Base-by-base conservation (phyloP, 192 early-diverging fungal species). In the Entomortierella parvispora region DNA sequence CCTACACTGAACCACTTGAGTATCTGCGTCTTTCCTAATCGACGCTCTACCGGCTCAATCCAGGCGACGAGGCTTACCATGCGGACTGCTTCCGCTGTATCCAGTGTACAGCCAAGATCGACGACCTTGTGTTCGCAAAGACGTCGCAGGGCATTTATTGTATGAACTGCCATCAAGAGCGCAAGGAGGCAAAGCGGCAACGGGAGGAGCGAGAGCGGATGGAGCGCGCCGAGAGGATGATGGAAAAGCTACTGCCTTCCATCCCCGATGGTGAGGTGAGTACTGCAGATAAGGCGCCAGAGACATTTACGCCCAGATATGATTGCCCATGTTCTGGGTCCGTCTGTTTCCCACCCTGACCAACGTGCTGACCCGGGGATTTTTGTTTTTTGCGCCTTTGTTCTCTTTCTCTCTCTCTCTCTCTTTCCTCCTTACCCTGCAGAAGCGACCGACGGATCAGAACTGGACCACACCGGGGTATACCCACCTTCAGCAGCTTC, bases 101-200 rank as follows among this genome's bases (percentile, higher is more conserved):
- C 31, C 86, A 84, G 62, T 93, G 92, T 65, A 81, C 85, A 43
- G 81, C 85, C 58, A 83, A 86, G 31, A 93, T 93, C 48, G 86
- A 91, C 55, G 90, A 91, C 62, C 80, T 90, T 57, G 87, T 90
- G 18, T 93, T 89, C 81, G 89, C 90, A 37, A 88, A 93, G 66
- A 93, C 92, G 22, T 90, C 85, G 58, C 89, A 87, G 85, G 92
- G 92, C 46, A 79, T 93, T 11, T 92, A 88, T 58, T 93, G 92
- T 50, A 90, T 89, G 49, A 63, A 46, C 12, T 93, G 92, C 68
- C 90, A 92, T 71, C 82, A 84, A 25, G 83, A 89, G 69, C 78
- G 89, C 37, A 83, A 86, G 40, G 82, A 85, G 33, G 82, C 86
- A 8, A 92, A 92, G 53, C 83, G 85, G 69, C 47, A 85, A 66